Percentiles rank a stretch among this genome's conserved stretches.
These are phyloP conservation scores for Triadica sebifera DNA, from an alignment of 345 rosid genomes.

Conservation along the genomic window DNA sequence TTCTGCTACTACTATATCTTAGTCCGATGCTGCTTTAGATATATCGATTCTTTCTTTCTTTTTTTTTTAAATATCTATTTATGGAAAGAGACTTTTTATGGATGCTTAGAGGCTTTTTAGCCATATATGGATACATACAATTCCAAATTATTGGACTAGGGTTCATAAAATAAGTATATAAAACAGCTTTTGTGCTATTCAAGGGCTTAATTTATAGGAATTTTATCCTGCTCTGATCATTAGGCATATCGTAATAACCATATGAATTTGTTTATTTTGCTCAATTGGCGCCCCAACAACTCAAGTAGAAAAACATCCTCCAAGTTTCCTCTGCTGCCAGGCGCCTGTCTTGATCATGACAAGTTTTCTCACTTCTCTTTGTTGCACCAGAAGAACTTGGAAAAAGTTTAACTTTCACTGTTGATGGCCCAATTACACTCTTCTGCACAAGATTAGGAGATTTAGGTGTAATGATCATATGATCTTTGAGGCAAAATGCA, in stretches of 20 bases:
- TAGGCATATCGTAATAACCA: background rate
- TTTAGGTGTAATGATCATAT: too few species aligned
- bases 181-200: too few species aligned
- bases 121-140: too few species aligned
- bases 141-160: too few species aligned
- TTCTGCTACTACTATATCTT: slow-evolving; percentile 6
- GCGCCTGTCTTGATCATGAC: background rate
- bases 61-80: too few species aligned
- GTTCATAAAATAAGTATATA: too few species aligned
- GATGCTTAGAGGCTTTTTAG: too few species aligned
- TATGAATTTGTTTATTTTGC: background rate
- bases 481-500: slow-evolving; percentile 19
- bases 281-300: slow-evolving; percentile 30
- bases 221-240: background rate
- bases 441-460: slow-evolving; percentile 5
- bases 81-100: too few species aligned
- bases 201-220: too few species aligned
- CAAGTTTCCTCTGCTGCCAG: slow-evolving; percentile 15
- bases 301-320: slow-evolving; percentile 29
- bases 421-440: slow-evolving; percentile 8
- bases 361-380: background rate
- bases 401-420: background rate
- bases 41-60: too few species aligned
- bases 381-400: background rate
- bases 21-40: too few species aligned